phyloP scores from a whole-genome alignment of 1,284 basidiomycete species.

The Cystobasidiaceae sp. region DNA sequence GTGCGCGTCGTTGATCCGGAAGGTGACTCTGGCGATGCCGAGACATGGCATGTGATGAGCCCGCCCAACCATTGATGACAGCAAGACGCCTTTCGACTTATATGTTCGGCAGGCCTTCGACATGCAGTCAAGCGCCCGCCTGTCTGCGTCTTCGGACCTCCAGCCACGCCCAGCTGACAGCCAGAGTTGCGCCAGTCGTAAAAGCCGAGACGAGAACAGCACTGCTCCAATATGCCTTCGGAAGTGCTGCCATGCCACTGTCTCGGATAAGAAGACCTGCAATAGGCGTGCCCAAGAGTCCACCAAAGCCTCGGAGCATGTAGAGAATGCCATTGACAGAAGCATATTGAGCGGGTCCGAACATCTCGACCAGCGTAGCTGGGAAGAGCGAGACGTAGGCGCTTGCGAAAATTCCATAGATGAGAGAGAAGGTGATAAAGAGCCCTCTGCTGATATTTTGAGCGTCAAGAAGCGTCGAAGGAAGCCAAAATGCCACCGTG shows the following conservation, averaged over 20 bases:
- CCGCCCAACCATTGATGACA: no score
- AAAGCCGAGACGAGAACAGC: not conserved
- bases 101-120: no score
- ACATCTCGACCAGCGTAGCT: conserved; percentile 41
- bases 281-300: conserved; percentile 42
- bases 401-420: conserved; percentile 35
- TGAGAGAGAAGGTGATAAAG: conserved; percentile 40
- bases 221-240: conserved; percentile 4
- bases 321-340: conserved; percentile 42
- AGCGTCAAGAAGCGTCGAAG: conserved; percentile 31
- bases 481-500: conserved; percentile 42
- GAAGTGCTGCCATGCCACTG: conserved; percentile 4
- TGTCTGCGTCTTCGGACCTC: not conserved
- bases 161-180: not conserved
- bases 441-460: conserved; percentile 34
- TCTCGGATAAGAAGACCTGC: conserved; percentile 30
- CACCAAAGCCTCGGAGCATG: conserved; percentile 40
- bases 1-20: no score
- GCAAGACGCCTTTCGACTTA: no score
- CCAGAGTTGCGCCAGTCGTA: not conserved
- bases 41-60: no score
- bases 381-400: conserved; percentile 45
- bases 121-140: no score
- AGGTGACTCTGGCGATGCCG: no score
- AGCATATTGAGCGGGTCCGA: conserved; percentile 42